Base-by-base conservation (phyloP, 345 rosid genomes). In the Salix purpurea region DNA sequence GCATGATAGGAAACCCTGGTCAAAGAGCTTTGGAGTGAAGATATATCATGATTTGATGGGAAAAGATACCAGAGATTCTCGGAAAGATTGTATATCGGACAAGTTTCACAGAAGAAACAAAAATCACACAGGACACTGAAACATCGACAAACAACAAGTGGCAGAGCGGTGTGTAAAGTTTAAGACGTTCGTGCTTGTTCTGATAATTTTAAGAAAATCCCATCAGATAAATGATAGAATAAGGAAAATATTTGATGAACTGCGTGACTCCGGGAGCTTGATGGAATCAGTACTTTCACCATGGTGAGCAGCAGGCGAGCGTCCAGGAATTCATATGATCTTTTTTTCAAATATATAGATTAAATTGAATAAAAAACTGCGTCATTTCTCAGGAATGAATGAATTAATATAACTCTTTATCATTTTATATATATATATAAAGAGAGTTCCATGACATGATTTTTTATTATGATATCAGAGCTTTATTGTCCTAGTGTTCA, bases 1-100 rank as follows among this genome's bases (percentile, higher is more conserved):
- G 69, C 72, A 61, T 73, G 80, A 79, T 67, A 64, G 30, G 76
- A 83, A 24, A 79, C 30, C 74, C 23, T 39, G 79, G 79, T 77
- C 81, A 79, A 83, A 18, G 32, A 39, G 67, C 16, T 21, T 67
- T 42, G 40, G 69, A 73, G 39, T 76, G 64, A 2, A 68, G 6
- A 65, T 30, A 40, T 0, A 13, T 7, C 19, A 28, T 66, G 78
- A 77, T 46, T 83, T 74, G 77, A 74, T 80, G 28, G 74, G 32
- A 10, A 8, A 15, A 10, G 15, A 42, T 44, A 67, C 54, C 39
- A 65, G 0, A 74, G 28, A 70, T 58, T 30, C 4, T 12, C 65
- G 26, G 13, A 2, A 61, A 23, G 46, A 30, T 19, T 60, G 50
- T 12, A 2, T 24, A 13, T 7, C 0, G 10, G 26, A 40, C 65